phyloP scores from a whole-genome alignment of 2,329 filamentous ascomycete genomes.

The Fusarium haematococcum region DNA sequence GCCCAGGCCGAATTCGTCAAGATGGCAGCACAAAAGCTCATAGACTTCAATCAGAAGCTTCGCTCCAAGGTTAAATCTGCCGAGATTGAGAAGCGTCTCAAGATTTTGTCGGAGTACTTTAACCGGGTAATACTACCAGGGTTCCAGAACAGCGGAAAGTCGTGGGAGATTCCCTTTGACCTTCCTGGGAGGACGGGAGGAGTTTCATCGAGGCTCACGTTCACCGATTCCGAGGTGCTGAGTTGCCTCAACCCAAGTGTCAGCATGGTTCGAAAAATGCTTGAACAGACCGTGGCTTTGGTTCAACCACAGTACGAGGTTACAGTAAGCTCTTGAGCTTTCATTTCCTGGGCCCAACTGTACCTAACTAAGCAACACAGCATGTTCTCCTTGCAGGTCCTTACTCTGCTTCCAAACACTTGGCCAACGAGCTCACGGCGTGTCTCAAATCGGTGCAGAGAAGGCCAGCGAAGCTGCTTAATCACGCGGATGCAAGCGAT shows the following conservation, averaged over 20 bases:
- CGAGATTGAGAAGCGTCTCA: neutral
- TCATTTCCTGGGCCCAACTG: neutral
- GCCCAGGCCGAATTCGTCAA: neutral
- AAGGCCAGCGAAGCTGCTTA: neutral
- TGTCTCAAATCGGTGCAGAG: neutral
- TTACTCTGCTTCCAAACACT: slow-evolving; percentile 8
- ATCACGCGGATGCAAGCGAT: neutral
- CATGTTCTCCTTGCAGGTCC: slow-evolving; percentile 8
- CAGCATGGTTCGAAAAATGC: slow-evolving; percentile 6
- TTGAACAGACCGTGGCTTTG: neutral
- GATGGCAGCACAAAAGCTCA: neutral
- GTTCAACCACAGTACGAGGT: neutral
- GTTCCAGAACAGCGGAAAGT: neutral
- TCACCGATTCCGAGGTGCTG: slow-evolving; percentile 7
- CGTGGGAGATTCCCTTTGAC: neutral
- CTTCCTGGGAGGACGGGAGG: neutral
- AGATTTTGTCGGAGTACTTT: neutral
- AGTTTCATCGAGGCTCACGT: slow-evolving; percentile 3
- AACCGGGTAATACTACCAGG: neutral
- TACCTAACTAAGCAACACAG: neutral
- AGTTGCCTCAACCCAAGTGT: neutral
- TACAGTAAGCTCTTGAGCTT: neutral
- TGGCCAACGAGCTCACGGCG: neutral
- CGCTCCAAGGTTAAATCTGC: neutral
- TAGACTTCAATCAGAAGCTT: neutral